A percentile compares a stretch with the other conserved stretches of the same genome.
These are phyloP conservation scores for Botrytis fragariae DNA, from an alignment of 2,329 filamentous ascomycete species.

Conservation along the genomic window DNA sequence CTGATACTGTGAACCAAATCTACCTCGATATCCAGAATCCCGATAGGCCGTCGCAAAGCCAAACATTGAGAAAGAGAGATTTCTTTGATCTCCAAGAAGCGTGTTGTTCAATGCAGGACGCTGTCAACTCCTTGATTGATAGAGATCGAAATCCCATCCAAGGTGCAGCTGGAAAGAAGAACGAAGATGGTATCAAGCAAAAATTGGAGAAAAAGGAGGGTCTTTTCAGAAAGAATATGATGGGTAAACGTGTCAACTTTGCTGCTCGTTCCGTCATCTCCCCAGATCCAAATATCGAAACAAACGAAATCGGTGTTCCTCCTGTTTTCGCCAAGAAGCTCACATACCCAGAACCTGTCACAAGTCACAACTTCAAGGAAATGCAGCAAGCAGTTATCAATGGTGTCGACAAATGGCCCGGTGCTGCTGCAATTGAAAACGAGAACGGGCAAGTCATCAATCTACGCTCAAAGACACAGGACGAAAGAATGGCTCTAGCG, in stretches of 20 bases:
- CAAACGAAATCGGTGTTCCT: constrained; percentile 96
- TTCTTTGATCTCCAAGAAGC: constrained; percentile 77
- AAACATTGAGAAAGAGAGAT: constrained; percentile 51
- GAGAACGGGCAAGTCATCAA: constrained; percentile 91
- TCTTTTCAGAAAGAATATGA: constrained; percentile 98
- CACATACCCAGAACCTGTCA: constrained; percentile 96
- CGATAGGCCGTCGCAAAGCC: constrained; percentile 25
- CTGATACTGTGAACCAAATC: constrained; percentile 70
- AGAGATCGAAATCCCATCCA: constrained; percentile 80
- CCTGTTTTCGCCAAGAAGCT: constrained; percentile 96
- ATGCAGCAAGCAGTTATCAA: constrained; percentile 96
- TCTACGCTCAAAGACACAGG: constrained; percentile 78
- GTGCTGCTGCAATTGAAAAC: constrained; percentile 90
- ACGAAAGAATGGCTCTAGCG: constrained; percentile 84
- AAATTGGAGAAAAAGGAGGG: constrained; percentile 98
- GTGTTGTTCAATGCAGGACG: constrained; percentile 81
- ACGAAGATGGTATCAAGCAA: constrained; percentile 95
- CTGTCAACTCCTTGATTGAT: constrained; percentile 91
- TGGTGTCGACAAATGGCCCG: constrained; percentile 89
- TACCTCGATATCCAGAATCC: constrained; percentile 59
- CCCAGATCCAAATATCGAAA: constrained; percentile 97
- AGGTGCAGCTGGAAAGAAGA: constrained; percentile 71
- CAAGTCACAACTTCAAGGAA: constrained; percentile 93
- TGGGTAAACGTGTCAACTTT: constrained; percentile 95
- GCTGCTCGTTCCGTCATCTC: constrained; percentile 97